These are phyloP conservation scores for Penicillium coffeae DNA, from an alignment of 495 filamentous ascomycete genomes.

Conservation along the genomic window DNA sequence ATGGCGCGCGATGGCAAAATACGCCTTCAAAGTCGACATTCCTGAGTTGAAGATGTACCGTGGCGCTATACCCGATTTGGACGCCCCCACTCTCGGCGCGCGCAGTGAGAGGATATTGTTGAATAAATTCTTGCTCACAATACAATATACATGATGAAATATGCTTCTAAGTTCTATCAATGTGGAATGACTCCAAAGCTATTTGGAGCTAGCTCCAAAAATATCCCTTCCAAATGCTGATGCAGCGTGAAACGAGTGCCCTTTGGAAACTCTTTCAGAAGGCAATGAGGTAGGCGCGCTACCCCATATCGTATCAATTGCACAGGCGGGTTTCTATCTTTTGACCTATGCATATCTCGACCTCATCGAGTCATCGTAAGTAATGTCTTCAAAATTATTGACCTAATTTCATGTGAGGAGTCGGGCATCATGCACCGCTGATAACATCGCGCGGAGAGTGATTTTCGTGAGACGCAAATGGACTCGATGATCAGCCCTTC, in stretches of 20 bases:
- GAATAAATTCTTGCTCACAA: too few relatives aligned
- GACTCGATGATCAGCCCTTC: too few relatives aligned
- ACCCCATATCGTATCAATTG: not conserved
- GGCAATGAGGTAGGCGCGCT: not conserved
- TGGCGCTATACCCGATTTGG: slow-evolving; percentile 1
- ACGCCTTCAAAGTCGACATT: slow-evolving; percentile 1
- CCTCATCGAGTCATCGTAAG: not conserved
- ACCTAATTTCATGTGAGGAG: not conserved
- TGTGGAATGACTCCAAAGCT: too few relatives aligned
- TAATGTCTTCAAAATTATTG: not conserved
- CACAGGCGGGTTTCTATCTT: not conserved
- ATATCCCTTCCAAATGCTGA: not conserved
- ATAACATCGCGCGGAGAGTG: not conserved
- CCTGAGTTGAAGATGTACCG: too few relatives aligned
- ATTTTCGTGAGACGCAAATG: too few relatives aligned
- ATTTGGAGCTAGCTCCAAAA: not conserved
- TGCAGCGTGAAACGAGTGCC: not conserved
- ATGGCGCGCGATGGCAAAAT: not conserved
- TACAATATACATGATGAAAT: too few relatives aligned
- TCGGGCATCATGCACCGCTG: not conserved
- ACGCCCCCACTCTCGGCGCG: not conserved
- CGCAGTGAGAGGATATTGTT: too few relatives aligned
- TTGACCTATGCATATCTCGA: not conserved
- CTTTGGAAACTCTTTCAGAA: not conserved
- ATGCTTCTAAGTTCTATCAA: too few relatives aligned